Evolutionary conservation across 352 stramenopile species (phyloP).

Genomic region (Detonula confervacea): DNA sequence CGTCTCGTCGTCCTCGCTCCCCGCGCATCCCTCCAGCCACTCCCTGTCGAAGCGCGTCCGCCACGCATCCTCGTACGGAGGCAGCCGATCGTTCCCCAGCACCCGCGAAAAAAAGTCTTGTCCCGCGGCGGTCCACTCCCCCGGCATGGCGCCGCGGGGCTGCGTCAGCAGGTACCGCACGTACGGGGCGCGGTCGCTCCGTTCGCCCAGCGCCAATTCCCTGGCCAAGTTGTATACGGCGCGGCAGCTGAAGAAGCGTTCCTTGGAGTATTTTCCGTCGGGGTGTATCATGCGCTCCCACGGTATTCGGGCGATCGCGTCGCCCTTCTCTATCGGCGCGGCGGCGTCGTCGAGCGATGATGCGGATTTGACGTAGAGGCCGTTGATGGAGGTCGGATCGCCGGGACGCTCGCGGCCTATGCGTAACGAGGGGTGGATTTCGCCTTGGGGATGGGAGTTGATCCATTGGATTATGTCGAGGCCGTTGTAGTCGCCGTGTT

Average conservation of each 20-base stretch:
- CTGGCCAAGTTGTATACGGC: constrained; percentile 40
- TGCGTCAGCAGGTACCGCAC: constrained; percentile 53
- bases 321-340: constrained; percentile 42
- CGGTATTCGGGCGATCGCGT: constrained; percentile 47
- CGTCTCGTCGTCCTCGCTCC: constrained; percentile 15
- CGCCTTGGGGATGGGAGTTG: constrained; percentile 26
- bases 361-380: constrained; percentile 42
- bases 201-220: constrained; percentile 49
- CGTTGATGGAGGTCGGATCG: constrained; percentile 36
- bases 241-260: constrained; percentile 37
- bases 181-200: constrained; percentile 42
- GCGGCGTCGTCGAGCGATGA: constrained; percentile 4
- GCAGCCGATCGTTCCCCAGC: constrained; percentile 22
- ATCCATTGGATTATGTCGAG: constrained; percentile 57
- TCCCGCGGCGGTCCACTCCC: constrained; percentile 33
- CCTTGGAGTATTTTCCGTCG: constrained; percentile 31
- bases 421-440: constrained; percentile 43
- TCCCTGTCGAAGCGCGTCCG: not conserved
- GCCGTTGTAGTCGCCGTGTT: constrained; percentile 56
- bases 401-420: constrained; percentile 46
- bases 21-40: constrained; percentile 24
- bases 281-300: constrained; percentile 52
- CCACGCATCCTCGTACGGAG: constrained; percentile 40
- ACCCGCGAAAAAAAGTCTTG: constrained; percentile 38
- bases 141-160: constrained; percentile 31